phyloP scores from a whole-genome alignment of 805 yeast genomes.

The Saccharomycopsis babjevae region DNA sequence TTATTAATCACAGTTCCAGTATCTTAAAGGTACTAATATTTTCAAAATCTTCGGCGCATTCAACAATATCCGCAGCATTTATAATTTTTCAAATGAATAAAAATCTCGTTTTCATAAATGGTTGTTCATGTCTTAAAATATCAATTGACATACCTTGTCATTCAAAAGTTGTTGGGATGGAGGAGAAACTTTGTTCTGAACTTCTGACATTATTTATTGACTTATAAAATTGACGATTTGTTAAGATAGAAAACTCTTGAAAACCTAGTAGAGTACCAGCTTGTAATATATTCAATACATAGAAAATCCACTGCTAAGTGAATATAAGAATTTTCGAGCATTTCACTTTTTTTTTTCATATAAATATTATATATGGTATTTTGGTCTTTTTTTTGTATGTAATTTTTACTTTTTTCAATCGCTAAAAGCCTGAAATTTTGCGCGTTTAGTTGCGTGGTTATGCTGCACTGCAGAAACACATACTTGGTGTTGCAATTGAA shows the following conservation, averaged over 20 bases:
- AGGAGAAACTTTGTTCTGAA: constrained; percentile 12
- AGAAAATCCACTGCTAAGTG: neutral
- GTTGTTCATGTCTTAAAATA: constrained; percentile 39
- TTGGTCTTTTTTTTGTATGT: neutral
- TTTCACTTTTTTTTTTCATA: neutral
- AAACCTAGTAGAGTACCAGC: neutral
- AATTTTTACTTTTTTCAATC: neutral
- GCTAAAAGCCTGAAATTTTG: neutral
- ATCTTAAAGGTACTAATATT: no score
- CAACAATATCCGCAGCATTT: neutral
- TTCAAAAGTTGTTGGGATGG: constrained; percentile 18
- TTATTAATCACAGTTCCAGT: no score
- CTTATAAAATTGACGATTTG: neutral
- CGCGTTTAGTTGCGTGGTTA: neutral
- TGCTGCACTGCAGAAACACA: neutral
- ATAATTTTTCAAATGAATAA: constrained; percentile 41
- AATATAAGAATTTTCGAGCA: neutral
- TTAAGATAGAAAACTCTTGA: neutral
- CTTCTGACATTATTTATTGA: constrained; percentile 12
- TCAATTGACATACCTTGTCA: constrained; percentile 75
- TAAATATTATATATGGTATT: neutral
- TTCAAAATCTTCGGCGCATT: neutral
- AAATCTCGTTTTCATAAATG: neutral
- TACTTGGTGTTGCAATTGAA: neutral
- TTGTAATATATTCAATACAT: neutral